phyloP scores from a whole-genome alignment of 2,329 filamentous ascomycete species.

The Talaromyces sp. region DNA sequence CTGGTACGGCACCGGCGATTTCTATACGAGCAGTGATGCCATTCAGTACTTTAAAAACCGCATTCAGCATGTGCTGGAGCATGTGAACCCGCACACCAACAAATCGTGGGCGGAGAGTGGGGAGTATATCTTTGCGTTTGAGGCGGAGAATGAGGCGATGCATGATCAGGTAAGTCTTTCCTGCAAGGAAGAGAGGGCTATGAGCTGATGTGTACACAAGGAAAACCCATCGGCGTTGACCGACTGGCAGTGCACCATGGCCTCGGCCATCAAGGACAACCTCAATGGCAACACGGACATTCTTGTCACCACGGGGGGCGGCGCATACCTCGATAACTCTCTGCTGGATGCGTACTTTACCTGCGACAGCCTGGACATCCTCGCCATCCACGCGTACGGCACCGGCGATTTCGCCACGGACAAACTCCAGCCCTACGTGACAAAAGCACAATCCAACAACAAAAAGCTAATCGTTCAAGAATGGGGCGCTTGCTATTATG shows the following conservation, averaged over 20 bases:
- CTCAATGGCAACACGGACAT: neutral
- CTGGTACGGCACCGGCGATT: neutral
- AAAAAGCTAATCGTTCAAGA: constrained; percentile 31
- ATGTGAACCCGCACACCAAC: neutral
- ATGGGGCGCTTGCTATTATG: constrained; percentile 27
- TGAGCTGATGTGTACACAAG: neutral
- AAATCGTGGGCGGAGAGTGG: neutral
- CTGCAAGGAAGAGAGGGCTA: neutral
- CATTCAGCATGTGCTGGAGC: neutral
- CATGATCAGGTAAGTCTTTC: constrained; percentile 1
- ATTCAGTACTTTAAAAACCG: neutral
- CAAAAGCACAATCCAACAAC: constrained; percentile 19
- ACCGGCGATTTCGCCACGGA: constrained; percentile 19
- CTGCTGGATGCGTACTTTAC: neutral
- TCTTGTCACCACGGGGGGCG: neutral
- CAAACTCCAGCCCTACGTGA: constrained; percentile 19
- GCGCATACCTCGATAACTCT: neutral
- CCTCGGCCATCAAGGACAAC: neutral
- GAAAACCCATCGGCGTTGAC: neutral
- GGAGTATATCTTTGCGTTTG: neutral
- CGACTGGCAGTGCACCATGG: neutral
- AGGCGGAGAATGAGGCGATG: neutral
- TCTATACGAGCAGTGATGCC: neutral
- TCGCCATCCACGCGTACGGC: constrained; percentile 21
- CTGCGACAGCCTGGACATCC: neutral